Conservation (phyloP, 2,329 filamentous ascomycete species). For the Beauveria bassiana region DNA sequence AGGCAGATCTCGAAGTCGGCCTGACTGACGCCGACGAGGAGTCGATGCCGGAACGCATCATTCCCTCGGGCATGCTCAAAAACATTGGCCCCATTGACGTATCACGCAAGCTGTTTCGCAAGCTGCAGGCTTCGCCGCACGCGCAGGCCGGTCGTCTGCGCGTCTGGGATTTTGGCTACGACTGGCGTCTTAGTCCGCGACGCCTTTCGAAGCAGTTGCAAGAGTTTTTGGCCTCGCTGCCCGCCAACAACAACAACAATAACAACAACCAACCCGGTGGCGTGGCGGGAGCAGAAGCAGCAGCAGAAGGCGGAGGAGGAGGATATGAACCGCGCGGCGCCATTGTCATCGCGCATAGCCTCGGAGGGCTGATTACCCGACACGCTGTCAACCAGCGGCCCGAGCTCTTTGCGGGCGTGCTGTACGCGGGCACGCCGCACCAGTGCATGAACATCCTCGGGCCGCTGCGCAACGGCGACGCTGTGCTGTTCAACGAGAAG, state of each 20-base stretch:
- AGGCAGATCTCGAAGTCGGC: conserved; percentile 84
- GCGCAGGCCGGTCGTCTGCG: conserved; percentile 62
- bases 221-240: conserved; percentile 63
- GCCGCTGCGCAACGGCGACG: conserved; percentile 84
- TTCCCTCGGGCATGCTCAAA: conserved; percentile 80
- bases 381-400: conserved; percentile 81
- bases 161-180: conserved; percentile 87
- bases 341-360: conserved; percentile 74
- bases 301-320: too few relatives aligned
- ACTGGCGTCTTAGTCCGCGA: conserved; percentile 83
- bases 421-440: conserved; percentile 80
- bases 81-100: conserved; percentile 91
- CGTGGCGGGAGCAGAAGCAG: too few relatives aligned
- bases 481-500: conserved; percentile 80
- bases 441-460: conserved; percentile 88
- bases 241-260: conserved; percentile 55
- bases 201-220: conserved; percentile 65
- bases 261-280: conserved; percentile 19
- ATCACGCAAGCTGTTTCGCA: conserved; percentile 71
- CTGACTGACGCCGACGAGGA: conserved; percentile 76
- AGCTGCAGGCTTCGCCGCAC: conserved; percentile 67
- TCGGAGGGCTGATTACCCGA: conserved; percentile 80
- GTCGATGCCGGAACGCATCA: conserved; percentile 72
- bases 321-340: conserved; percentile 47
- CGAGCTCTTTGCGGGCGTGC: conserved; percentile 75